Conservation (phyloP, 768 basidiomycete species). For the Lactarius trivialis region DNA sequence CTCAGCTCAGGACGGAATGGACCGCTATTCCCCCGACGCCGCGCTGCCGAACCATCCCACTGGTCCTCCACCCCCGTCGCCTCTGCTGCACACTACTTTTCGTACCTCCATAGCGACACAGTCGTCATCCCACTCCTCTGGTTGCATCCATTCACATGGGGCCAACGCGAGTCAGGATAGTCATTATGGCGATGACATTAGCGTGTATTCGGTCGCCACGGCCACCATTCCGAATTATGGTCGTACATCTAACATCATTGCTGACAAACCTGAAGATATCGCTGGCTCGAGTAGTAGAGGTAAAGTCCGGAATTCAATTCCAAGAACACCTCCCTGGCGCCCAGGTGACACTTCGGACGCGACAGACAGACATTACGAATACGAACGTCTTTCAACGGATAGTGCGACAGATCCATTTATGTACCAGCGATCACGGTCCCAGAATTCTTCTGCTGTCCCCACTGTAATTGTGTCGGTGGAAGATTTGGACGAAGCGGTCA, state of each 20-base stretch:
- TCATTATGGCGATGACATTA: conserved; percentile 34
- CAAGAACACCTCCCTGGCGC: neutral
- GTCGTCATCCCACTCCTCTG: conserved; percentile 27
- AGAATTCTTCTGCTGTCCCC: conserved; percentile 33
- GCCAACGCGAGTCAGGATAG: conserved; percentile 17
- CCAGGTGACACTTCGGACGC: neutral
- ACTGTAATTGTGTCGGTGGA: conserved; percentile 48
- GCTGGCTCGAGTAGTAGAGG: neutral
- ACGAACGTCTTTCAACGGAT: neutral
- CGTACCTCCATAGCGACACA: conserved; percentile 36
- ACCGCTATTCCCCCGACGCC: neutral
- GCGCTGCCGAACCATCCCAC: conserved; percentile 13
- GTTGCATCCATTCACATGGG: conserved; percentile 18
- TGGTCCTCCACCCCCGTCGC: conserved; percentile 35
- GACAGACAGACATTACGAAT: neutral
- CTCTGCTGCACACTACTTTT: conserved; percentile 45
- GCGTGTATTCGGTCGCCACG: conserved; percentile 36
- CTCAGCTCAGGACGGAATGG: conserved; percentile 2
- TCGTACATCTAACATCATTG: neutral
- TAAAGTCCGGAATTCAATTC: neutral
- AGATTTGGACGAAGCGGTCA: conserved; percentile 25
- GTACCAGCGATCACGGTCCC: conserved; percentile 13
- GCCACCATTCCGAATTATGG: conserved; percentile 33
- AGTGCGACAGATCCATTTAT: conserved; percentile 22
- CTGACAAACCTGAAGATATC: neutral